Evolutionary conservation across 179 eudicot species (phyloP).

Genomic region (Sideroxylon spinosum): DNA sequence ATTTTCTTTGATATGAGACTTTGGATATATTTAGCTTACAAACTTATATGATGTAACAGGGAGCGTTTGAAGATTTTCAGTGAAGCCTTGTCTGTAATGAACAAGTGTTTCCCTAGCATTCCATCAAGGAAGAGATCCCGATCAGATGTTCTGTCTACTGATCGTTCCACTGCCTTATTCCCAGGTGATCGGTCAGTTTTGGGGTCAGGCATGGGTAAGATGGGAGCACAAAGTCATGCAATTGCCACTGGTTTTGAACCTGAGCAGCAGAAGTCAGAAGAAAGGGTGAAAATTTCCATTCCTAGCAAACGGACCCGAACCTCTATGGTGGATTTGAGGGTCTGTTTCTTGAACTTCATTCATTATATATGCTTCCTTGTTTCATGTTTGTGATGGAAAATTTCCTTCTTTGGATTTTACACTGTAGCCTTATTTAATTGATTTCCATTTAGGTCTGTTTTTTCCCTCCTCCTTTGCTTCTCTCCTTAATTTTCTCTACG

Average conservation of each 20-base stretch:
- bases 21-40: neutral
- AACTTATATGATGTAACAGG: slow-evolving; percentile 31
- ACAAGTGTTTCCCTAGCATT: slow-evolving; percentile 55
- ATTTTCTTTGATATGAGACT: slow-evolving; percentile 2
- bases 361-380: neutral
- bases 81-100: slow-evolving; percentile 45
- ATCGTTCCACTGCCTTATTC: slow-evolving; percentile 33
- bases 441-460: neutral
- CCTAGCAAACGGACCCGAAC: slow-evolving; percentile 65
- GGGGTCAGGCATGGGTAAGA: slow-evolving; percentile 40
- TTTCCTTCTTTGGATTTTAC: neutral
- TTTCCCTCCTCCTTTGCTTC: neutral
- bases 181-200: slow-evolving; percentile 39
- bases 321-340: slow-evolving; percentile 57
- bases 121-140: slow-evolving; percentile 60
- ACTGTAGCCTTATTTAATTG: neutral
- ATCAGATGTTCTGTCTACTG: slow-evolving; percentile 42
- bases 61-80: slow-evolving; percentile 45
- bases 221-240: slow-evolving; percentile 41
- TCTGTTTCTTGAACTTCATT: slow-evolving; percentile 28
- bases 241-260: slow-evolving; percentile 34
- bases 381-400: slow-evolving; percentile 4
- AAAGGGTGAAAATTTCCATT: slow-evolving; percentile 38
- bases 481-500: neutral
- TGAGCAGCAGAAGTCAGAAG: slow-evolving; percentile 49